phyloP scores from a whole-genome alignment of 345 rosid species.

The Alliaria petiolata region DNA sequence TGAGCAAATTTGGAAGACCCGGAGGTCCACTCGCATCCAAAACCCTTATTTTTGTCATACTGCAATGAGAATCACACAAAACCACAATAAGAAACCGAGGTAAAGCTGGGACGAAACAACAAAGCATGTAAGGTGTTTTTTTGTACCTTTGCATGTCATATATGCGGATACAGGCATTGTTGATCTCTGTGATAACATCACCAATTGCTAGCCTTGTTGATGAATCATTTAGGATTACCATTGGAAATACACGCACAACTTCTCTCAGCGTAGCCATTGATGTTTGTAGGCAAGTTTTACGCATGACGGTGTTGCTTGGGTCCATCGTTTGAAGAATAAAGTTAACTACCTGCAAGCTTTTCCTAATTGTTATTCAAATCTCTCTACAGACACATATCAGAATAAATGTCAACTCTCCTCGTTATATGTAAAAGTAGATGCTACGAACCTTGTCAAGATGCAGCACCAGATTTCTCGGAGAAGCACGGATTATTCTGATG shows the following conservation, averaged over 20 bases:
- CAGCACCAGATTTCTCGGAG: constrained; percentile 67
- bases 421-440: constrained; percentile 13
- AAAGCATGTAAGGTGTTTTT: neutral
- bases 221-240: constrained; percentile 77
- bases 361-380: constrained; percentile 35
- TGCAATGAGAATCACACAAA: constrained; percentile 23
- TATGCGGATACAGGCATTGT: constrained; percentile 60
- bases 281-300: constrained; percentile 69
- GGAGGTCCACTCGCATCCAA: constrained; percentile 93
- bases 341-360: constrained; percentile 71
- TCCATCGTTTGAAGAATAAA: constrained; percentile 83
- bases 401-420: neutral
- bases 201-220: constrained; percentile 80
- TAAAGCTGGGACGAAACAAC: neutral
- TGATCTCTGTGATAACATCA: constrained; percentile 71
- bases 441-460: constrained; percentile 82
- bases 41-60: constrained; percentile 69
- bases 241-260: constrained; percentile 74
- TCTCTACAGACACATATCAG: neutral
- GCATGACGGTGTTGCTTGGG: constrained; percentile 76
- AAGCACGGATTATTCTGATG: constrained; percentile 68
- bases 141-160: constrained; percentile 89
- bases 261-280: constrained; percentile 72
- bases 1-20: constrained; percentile 73
- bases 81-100: neutral